Percentiles rank a stretch among this genome's conserved stretches.
Evolutionary conservation across 129 eudicot species (phyloP).

Genomic region (Erigeron canadensis): DNA sequence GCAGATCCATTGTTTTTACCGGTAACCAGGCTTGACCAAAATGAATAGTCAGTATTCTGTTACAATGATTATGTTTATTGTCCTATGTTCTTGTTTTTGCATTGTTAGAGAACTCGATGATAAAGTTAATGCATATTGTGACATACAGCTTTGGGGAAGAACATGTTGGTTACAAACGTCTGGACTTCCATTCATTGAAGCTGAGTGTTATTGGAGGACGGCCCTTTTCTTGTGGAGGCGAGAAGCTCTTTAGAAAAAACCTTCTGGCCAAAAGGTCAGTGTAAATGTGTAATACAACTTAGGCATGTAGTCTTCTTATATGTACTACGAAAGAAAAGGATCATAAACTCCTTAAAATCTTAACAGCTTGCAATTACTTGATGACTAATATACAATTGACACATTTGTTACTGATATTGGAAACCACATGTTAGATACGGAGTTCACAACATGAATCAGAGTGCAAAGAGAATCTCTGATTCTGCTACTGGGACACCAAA

Average conservation of each 20-base stretch:
- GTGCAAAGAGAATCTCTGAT: constrained; percentile 63
- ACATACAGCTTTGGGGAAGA: constrained; percentile 73
- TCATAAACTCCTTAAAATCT: neutral
- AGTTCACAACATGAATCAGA: constrained; percentile 58
- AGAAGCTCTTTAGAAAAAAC: constrained; percentile 49
- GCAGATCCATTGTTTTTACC: constrained; percentile 13
- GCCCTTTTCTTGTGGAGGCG: constrained; percentile 87
- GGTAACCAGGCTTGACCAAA: constrained; percentile 17
- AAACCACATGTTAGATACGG: constrained; percentile 58
- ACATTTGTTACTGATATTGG: neutral
- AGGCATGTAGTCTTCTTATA: neutral
- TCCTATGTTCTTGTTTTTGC: constrained; percentile 11
- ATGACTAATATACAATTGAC: neutral
- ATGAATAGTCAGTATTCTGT: constrained; percentile 8
- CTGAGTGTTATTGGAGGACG: constrained; percentile 88
- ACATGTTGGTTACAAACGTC: constrained; percentile 79
- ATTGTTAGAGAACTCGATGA: constrained; percentile 15
- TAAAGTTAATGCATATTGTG: constrained; percentile 17
- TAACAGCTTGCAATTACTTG: neutral
- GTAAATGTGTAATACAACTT: no score
- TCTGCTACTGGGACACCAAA: constrained; percentile 70
- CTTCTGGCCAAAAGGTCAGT: constrained; percentile 73
- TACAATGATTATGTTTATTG: constrained; percentile 14
- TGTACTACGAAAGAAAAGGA: neutral
- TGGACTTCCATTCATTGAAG: constrained; percentile 68